phyloP scores from a whole-genome alignment of 169 alveolate species.

The Plasmodium chabaudi region DNA sequence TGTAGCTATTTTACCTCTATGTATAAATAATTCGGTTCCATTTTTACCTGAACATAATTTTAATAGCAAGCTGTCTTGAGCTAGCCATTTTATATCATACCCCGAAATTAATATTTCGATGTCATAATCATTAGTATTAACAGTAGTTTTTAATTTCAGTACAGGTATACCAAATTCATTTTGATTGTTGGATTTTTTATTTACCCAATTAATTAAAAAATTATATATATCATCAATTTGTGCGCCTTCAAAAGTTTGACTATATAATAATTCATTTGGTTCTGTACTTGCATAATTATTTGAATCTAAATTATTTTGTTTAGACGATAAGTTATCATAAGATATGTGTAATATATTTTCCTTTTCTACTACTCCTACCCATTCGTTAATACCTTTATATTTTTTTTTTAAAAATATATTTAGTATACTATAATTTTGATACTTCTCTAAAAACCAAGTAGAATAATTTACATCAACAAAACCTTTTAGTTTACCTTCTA shows the following conservation, averaged over 20 bases:
- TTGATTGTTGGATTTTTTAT: conserved; percentile 22
- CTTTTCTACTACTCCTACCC: conserved; percentile 76
- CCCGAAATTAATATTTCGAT: conserved; percentile 45
- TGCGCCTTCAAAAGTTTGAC: conserved; percentile 31
- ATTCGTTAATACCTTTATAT: conserved; percentile 63
- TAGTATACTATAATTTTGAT: conserved; percentile 15
- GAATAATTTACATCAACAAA: conserved; percentile 37
- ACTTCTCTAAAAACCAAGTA: conserved; percentile 72
- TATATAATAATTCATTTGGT: conserved; percentile 38
- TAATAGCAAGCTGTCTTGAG: conserved; percentile 65
- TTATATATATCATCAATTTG: conserved; percentile 31
- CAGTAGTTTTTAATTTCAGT: conserved; percentile 53
- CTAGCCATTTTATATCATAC: conserved; percentile 64
- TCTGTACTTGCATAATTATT: neutral
- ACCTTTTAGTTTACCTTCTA: conserved; percentile 73
- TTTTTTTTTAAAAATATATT: conserved; percentile 66
- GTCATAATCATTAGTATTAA: conserved; percentile 18
- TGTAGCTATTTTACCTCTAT: conserved; percentile 78
- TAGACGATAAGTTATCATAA: conserved; percentile 32
- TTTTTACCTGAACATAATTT: conserved; percentile 35
- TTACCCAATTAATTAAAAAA: conserved; percentile 57
- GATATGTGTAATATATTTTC: conserved; percentile 43
- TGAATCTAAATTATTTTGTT: neutral
- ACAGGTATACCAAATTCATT: conserved; percentile 73
- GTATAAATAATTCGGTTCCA: conserved; percentile 20